Evolutionary conservation across 192 early-diverging fungal species (phyloP).

Genomic region (Backusella liffmaniae): DNA sequence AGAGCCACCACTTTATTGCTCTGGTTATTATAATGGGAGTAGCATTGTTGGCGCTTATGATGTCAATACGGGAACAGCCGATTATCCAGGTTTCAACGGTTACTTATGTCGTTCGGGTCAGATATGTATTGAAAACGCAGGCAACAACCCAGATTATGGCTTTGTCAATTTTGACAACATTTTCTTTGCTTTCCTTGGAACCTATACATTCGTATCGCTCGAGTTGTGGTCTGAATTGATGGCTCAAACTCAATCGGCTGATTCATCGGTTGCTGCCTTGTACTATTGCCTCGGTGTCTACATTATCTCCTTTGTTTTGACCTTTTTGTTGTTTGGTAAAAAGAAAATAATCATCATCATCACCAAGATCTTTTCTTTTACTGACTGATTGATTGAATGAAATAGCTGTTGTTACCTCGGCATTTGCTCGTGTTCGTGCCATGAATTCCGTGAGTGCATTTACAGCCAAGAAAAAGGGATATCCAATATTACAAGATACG

Average conservation of each 20-base stretch:
- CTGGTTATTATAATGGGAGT: conserved; percentile 32
- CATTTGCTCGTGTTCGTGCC: conserved; percentile 54
- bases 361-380: not conserved
- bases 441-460: conserved; percentile 45
- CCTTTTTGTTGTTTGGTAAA: conserved; percentile 43
- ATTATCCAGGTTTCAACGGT: conserved; percentile 37
- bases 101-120: conserved; percentile 43
- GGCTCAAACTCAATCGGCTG: conserved; percentile 51
- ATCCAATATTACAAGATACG: conserved; percentile 9
- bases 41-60: conserved; percentile 17
- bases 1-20: conserved; percentile 24
- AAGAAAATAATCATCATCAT: not conserved
- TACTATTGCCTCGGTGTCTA: conserved; percentile 48
- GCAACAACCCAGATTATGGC: conserved; percentile 25
- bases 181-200: conserved; percentile 43
- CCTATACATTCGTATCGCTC: conserved; percentile 46
- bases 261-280: conserved; percentile 38
- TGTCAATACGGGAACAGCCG: not conserved
- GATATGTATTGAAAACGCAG: conserved; percentile 38
- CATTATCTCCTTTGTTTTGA: conserved; percentile 50
- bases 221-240: conserved; percentile 53
- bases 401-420: conserved; percentile 53
- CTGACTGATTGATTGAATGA: not conserved
- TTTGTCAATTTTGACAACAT: conserved; percentile 49
- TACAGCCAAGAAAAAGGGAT: conserved; percentile 34